Evolutionary conservation across 257 asterid genomes (phyloP).

Genomic region (Solanum medicagineum): DNA sequence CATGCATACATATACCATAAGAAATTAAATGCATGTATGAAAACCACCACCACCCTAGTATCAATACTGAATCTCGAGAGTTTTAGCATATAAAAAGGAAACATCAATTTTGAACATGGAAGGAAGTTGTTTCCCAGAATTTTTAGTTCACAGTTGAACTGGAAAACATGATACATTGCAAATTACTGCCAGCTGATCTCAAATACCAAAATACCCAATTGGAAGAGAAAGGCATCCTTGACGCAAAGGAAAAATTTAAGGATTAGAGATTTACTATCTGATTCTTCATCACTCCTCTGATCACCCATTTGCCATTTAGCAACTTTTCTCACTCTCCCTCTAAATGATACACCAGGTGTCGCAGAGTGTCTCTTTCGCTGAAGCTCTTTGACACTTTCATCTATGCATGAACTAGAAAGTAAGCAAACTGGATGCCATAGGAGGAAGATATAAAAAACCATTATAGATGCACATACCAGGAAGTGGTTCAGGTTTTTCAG

Average conservation of each 20-base stretch:
- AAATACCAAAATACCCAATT: not conserved
- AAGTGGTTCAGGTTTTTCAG: slow-evolving; percentile 84
- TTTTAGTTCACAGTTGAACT: not conserved
- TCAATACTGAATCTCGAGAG: not conserved
- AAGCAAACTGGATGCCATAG: slow-evolving; percentile 3
- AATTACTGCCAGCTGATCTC: not conserved
- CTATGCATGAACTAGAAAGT: slow-evolving; percentile 26
- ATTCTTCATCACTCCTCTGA: slow-evolving; percentile 77
- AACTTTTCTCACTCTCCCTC: slow-evolving; percentile 80
- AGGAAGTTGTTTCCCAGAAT: not conserved
- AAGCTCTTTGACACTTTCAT: slow-evolving; percentile 77
- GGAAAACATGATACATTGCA: not conserved
- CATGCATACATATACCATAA: not conserved
- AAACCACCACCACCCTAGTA: not conserved
- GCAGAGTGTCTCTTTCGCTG: slow-evolving; percentile 86
- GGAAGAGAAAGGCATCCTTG: not conserved
- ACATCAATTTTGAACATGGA: not conserved
- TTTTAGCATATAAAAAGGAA: not conserved
- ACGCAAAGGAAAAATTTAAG: not conserved
- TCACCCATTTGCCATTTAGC: slow-evolving; percentile 72
- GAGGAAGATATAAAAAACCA: slow-evolving; percentile 10
- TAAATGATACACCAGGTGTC: slow-evolving; percentile 62
- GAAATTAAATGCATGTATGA: not conserved
- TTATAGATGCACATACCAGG: slow-evolving; percentile 41
- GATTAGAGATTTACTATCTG: slow-evolving; percentile 45